Evolutionary conservation across 2,329 filamentous ascomycete species (phyloP).

Genomic region (Colletotrichum noveboracense): DNA sequence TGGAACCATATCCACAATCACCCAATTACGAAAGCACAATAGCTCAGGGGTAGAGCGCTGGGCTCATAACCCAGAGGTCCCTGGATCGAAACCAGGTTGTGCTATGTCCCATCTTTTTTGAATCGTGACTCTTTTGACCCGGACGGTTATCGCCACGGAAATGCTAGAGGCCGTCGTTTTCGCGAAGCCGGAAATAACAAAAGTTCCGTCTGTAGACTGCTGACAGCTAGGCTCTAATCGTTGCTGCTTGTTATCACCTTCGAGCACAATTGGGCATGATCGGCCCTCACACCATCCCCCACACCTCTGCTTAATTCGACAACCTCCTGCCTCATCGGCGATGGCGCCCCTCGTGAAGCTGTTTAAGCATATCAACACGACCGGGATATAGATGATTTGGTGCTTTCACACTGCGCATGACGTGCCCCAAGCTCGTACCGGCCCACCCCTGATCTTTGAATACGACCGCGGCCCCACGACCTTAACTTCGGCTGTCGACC

Average conservation of each 20-base stretch:
- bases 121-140: not conserved
- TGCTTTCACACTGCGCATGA: not conserved
- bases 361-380: not conserved
- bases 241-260: not conserved
- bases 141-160: not conserved
- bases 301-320: not conserved
- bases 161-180: not conserved
- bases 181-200: not conserved
- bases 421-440: constrained; percentile 3
- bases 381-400: not conserved
- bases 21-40: not conserved
- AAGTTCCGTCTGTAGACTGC: not conserved
- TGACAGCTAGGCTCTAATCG: not conserved
- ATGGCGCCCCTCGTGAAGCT: not conserved
- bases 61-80: constrained; percentile 7
- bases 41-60: constrained; percentile 3
- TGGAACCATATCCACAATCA: not conserved
- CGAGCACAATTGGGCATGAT: not conserved
- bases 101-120: not conserved
- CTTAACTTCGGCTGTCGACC: not conserved
- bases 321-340: not conserved
- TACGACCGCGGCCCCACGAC: constrained; percentile 8
- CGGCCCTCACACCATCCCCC: not conserved
- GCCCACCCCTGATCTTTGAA: constrained; percentile 4
- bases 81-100: not conserved